Base-by-base conservation (phyloP, 2,329 filamentous ascomycete genomes). In the Basipetospora chlamydospora region DNA sequence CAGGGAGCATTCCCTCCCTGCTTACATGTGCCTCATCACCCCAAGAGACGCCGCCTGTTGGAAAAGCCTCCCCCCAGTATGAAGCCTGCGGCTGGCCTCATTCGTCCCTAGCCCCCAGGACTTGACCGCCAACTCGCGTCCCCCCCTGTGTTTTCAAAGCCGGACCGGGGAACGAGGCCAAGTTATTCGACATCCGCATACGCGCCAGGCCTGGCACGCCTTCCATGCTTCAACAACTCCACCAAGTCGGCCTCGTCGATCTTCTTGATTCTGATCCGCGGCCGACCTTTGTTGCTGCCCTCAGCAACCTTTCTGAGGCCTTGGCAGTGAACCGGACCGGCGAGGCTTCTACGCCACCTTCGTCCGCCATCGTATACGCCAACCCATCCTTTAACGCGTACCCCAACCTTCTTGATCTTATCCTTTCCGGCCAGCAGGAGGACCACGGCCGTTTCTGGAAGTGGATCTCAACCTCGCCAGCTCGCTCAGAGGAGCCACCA, bases 201-300 rank as follows among this genome's bases (percentile, higher is more conserved):
- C 17, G 15, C 22, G 25, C 18, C 16, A 28, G 17, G 28, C 30
- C 28, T 10, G n/a, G 28, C 13, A 26, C 26, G 13, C 17, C 21
- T 26, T 11, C 13, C 15, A 16, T 20, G 3, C n/a, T 28, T 25
- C 22, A 7, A 31, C 8, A 17, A 26, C n/a, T n/a, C 32, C 6
- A 23, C 22, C 6, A 23, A 23, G 22, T 23, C 22, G 22, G 22
- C 22, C 22, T 60, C 35, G 45, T 57, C 40, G 57, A 61, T 44
- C 51, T 64, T 10, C 52, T 63, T 43, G 49, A 56, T 41, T 53
- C 49, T 41, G 60, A 64, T 40, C 56, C 57, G 21, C 53, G 60
- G 37, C 58, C 60, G 36, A 56, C 56, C 29, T 64, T 64, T 30
- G 49, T 63, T 38, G 53, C 58, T 32, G 33, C 28, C 21, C 26